Evolutionary conservation across 176 grass and related monocot genomes (phyloP).

Genomic region (Hordeum marinum): DNA sequence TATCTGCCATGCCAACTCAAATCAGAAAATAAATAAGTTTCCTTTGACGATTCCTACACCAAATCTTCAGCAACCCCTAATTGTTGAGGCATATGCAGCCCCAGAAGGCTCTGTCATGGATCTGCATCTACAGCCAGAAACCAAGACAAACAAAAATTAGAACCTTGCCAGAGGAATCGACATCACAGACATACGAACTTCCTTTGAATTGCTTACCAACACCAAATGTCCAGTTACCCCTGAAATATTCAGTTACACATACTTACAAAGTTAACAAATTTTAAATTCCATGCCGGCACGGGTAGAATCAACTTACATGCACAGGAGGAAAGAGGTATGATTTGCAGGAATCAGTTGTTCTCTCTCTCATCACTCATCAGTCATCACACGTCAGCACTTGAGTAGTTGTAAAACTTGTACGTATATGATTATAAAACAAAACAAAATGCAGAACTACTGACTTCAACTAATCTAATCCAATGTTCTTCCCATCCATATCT

Average conservation of each 20-base stretch:
- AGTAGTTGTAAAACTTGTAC: background rate
- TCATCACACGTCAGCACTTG: background rate
- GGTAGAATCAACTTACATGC: background rate
- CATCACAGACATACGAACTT: background rate
- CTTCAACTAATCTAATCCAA: background rate
- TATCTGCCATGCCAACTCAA: background rate
- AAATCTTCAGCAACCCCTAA: background rate
- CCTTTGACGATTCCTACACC: background rate
- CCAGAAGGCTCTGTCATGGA: background rate
- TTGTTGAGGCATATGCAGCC: background rate
- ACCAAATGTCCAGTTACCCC: background rate
- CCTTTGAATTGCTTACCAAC: background rate
- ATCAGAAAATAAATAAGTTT: background rate
- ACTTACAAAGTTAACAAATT: background rate
- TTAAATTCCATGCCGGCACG: background rate
- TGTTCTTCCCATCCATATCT: background rate
- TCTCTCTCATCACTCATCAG: background rate
- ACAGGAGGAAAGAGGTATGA: background rate
- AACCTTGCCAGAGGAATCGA: background rate
- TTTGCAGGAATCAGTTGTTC: background rate
- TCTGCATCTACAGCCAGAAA: background rate
- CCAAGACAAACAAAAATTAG: background rate
- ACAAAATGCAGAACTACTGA: background rate
- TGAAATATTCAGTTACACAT: background rate
- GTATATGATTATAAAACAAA: background rate